Conservation (phyloP, 371 early-diverging fungal species). For the Saksenaea oblongispora region DNA sequence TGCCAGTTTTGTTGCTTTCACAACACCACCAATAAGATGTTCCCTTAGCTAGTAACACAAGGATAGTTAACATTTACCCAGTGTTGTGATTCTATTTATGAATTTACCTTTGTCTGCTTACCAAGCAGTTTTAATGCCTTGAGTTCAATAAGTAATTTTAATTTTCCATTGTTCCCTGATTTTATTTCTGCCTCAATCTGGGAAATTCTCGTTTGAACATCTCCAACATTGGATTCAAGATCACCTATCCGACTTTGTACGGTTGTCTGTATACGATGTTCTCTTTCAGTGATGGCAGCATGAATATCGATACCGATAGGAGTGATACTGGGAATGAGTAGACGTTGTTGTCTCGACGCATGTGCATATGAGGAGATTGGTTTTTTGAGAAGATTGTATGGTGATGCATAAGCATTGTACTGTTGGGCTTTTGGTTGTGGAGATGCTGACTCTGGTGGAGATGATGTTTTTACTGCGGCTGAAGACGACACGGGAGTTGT, state of each 20-base stretch:
- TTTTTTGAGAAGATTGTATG: conserved; percentile 55
- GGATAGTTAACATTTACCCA: neutral
- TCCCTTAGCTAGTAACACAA: conserved; percentile 63
- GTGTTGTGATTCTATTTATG: neutral
- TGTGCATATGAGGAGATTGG: conserved; percentile 51
- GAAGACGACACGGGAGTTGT: neutral
- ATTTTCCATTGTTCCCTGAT: conserved; percentile 10
- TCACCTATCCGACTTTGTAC: conserved; percentile 69
- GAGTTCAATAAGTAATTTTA: conserved; percentile 78
- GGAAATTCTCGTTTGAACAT: conserved; percentile 5
- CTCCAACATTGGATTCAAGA: conserved; percentile 42
- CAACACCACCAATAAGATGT: conserved; percentile 71
- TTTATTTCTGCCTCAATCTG: conserved; percentile 5
- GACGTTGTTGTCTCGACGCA: conserved; percentile 68
- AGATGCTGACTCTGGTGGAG: neutral
- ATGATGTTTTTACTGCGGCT: neutral
- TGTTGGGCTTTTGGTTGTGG: conserved; percentile 11
- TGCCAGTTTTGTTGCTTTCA: conserved; percentile 71
- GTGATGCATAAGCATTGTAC: conserved; percentile 45
- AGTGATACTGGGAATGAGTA: conserved; percentile 73
- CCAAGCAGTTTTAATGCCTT: conserved; percentile 73
- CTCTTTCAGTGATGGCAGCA: conserved; percentile 65
- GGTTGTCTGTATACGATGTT: conserved; percentile 59
- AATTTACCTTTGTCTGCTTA: conserved; percentile 63
- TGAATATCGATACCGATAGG: conserved; percentile 81